These are phyloP conservation scores for Dissophora globulifera DNA, from an alignment of 192 early-diverging fungal species.

Conservation along the genomic window DNA sequence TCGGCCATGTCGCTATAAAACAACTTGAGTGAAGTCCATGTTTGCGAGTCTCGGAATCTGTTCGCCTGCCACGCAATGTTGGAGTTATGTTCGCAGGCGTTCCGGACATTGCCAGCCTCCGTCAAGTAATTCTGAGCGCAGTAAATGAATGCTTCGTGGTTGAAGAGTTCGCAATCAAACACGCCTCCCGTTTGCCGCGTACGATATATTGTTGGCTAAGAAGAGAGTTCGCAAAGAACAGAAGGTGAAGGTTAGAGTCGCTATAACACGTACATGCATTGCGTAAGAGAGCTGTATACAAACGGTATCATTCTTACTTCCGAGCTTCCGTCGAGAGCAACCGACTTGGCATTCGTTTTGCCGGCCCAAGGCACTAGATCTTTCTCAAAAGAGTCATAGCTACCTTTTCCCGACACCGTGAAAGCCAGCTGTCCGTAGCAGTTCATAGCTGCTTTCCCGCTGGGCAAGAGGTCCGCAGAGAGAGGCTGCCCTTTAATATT, in stretches of 20 bases:
- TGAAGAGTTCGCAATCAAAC: constrained; percentile 61
- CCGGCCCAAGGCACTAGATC: constrained; percentile 33
- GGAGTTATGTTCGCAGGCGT: constrained; percentile 69
- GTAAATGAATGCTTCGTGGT: constrained; percentile 70
- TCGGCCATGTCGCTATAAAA: constrained; percentile 62
- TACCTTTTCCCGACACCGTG: constrained; percentile 60
- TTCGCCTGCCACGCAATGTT: constrained; percentile 73
- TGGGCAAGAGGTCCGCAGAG: constrained; percentile 59
- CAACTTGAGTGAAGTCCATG: constrained; percentile 78
- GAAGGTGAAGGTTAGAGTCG: not conserved
- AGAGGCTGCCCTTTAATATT: constrained; percentile 60
- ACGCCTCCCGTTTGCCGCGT: constrained; percentile 45
- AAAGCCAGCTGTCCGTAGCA: constrained; percentile 73
- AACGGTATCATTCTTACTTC: constrained; percentile 20
- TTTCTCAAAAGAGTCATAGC: constrained; percentile 32
- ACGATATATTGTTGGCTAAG: constrained; percentile 32
- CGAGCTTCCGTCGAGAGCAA: constrained; percentile 45
- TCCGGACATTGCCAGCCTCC: constrained; percentile 59
- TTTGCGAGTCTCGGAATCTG: constrained; percentile 71
- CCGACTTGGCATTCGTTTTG: constrained; percentile 16
- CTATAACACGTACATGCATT: too few relatives aligned
- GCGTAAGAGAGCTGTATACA: too few relatives aligned
- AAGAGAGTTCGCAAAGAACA: not conserved
- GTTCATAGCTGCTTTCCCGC: constrained; percentile 71
- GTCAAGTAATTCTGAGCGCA: constrained; percentile 76